Percentiles rank a stretch among this genome's conserved stretches.
Conservation (phyloP, 805 yeast species). For the Starmerella ratchasimensis region DNA sequence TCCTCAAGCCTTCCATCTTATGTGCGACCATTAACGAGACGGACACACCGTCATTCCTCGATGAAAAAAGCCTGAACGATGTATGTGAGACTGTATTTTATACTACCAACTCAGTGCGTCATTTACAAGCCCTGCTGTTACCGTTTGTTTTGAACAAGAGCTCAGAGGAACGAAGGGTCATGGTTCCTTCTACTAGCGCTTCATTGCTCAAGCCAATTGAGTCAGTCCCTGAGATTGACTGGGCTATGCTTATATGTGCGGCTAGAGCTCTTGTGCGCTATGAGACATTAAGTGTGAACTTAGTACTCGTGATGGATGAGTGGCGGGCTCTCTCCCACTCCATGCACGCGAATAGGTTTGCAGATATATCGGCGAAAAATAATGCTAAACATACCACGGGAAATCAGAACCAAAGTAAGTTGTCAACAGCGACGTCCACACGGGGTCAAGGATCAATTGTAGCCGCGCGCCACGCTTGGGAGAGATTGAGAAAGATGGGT, state of each 20-base stretch:
- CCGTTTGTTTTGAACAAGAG: slow-evolving; percentile 4
- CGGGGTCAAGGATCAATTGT: slow-evolving; percentile 32
- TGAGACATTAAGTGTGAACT: slow-evolving; percentile 48
- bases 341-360: slow-evolving; percentile 30
- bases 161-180: background rate
- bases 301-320: slow-evolving; percentile 66
- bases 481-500: slow-evolving; percentile 42
- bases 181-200: slow-evolving; percentile 12
- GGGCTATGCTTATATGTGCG: slow-evolving; percentile 56
- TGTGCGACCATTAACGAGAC: too few relatives aligned
- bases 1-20: slow-evolving; percentile 26
- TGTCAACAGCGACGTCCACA: too few relatives aligned
- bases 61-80: slow-evolving; percentile 16
- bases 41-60: too few relatives aligned
- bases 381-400: background rate
- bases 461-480: slow-evolving; percentile 63
- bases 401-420: slow-evolving; percentile 1
- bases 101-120: slow-evolving; percentile 45
- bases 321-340: slow-evolving; percentile 42
- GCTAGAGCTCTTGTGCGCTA: slow-evolving; percentile 55
- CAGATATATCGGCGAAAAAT: background rate
- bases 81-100: slow-evolving; percentile 31
- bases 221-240: slow-evolving; percentile 54
- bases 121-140: slow-evolving; percentile 20
- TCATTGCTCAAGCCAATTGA: slow-evolving; percentile 8